Percentiles rank a stretch among this genome's conserved stretches.
Evolutionary conservation across 352 stramenopile species (phyloP).

Genomic region (Elongisporangium undulatum): DNA sequence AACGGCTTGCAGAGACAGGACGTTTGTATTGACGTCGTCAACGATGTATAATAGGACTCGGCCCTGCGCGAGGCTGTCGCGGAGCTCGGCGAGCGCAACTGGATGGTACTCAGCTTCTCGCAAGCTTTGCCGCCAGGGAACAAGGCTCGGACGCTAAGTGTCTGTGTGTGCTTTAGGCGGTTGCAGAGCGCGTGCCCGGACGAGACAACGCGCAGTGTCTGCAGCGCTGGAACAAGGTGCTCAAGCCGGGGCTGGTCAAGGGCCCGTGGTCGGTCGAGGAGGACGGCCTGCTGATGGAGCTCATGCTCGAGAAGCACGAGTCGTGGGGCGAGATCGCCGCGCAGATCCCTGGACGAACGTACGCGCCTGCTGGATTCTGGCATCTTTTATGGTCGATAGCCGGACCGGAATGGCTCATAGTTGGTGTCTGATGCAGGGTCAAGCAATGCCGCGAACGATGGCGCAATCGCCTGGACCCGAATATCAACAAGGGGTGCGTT

Average conservation of each 20-base stretch:
- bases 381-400: neutral
- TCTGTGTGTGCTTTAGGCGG: conserved; percentile 20
- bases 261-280: conserved; percentile 91
- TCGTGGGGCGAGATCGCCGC: conserved; percentile 70
- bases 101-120: no score
- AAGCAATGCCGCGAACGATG: conserved; percentile 97
- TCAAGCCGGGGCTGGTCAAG: conserved; percentile 91
- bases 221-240: conserved; percentile 86
- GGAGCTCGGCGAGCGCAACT: conserved; percentile 82
- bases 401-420: neutral
- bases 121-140: no score
- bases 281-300: conserved; percentile 81
- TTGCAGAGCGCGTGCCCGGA: conserved; percentile 54
- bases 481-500: conserved; percentile 83
- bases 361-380: conserved; percentile 4
- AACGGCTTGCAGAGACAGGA: neutral
- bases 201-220: conserved; percentile 82
- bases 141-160: no score
- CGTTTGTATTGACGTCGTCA: neutral
- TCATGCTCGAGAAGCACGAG: conserved; percentile 78
- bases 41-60: conserved; percentile 46
- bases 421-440: conserved; percentile 41
- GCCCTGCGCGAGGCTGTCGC: conserved; percentile 72
- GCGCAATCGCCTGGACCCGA: conserved; percentile 95
- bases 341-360: conserved; percentile 70